Conservation (phyloP, 805 yeast species). For the Brettanomyces bruxellensis region DNA sequence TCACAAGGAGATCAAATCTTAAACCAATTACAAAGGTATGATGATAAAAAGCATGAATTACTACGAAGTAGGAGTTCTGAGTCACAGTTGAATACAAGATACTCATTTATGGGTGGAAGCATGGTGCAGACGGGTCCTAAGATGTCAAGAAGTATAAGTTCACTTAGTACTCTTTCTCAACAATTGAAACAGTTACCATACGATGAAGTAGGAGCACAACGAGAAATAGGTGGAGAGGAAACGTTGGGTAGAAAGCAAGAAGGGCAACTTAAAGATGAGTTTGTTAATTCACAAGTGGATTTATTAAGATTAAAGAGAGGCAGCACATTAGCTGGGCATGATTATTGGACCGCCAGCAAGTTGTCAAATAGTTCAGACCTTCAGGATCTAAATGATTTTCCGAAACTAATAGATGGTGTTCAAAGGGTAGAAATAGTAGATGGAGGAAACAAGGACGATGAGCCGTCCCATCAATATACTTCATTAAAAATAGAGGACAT, state of each 20-base stretch:
- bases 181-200: no score
- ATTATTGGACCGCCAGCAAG: background rate
- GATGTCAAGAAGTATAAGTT: no score
- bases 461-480: slow-evolving; percentile 17
- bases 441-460: background rate
- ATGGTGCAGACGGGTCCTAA: background rate
- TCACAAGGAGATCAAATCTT: slow-evolving; percentile 28
- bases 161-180: no score
- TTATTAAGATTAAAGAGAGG: slow-evolving; percentile 1
- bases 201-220: no score
- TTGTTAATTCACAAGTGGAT: slow-evolving; percentile 6
- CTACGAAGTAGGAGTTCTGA: background rate
- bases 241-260: background rate
- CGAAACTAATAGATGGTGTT: background rate
- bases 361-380: no score
- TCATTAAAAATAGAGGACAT: slow-evolving; percentile 23
- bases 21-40: slow-evolving; percentile 26
- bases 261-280: slow-evolving; percentile 1
- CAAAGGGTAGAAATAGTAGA: background rate
- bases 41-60: slow-evolving; percentile 17
- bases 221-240: background rate
- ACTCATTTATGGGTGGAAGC: background rate
- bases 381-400: no score
- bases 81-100: background rate
- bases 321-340: background rate